Conservation (phyloP, 2,329 filamentous ascomycete species). For the Xylariaceae sp. region DNA sequence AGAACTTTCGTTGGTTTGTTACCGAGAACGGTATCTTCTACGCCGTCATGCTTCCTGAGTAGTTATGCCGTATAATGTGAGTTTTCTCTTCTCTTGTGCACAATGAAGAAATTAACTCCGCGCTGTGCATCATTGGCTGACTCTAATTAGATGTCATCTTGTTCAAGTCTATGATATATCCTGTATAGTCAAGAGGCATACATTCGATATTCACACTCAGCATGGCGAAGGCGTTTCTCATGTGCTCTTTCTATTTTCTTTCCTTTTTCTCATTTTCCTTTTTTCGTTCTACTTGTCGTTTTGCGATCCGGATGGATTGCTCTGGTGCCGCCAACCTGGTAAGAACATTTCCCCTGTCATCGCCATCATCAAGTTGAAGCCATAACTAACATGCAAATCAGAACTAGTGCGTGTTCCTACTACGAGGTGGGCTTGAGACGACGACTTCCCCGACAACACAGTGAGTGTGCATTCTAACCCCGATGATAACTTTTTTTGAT, state of each 20-base stretch:
- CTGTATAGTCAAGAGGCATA: background rate
- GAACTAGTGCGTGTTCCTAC: background rate
- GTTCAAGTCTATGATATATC: background rate
- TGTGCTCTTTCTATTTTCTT: background rate
- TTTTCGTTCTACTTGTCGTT: background rate
- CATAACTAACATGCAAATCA: background rate
- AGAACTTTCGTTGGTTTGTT: slow-evolving; percentile 55
- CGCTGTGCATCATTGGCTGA: background rate
- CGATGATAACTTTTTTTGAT: background rate
- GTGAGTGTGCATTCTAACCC: background rate
- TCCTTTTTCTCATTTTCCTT: background rate
- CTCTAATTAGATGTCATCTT: background rate
- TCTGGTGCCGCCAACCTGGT: background rate
- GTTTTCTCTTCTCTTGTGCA: background rate
- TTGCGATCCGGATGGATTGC: background rate
- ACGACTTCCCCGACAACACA: background rate
- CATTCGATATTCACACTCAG: background rate
- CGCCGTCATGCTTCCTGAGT: slow-evolving; percentile 47
- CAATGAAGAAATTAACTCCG: background rate
- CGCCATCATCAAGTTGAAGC: background rate
- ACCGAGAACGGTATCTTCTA: slow-evolving; percentile 56
- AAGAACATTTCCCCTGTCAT: background rate
- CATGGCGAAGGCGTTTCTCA: background rate
- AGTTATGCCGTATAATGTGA: slow-evolving; percentile 23
- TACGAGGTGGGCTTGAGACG: background rate